Evolutionary conservation across 225 moss, liverwort and hornwort genomes (phyloP), one percentile per base, ranked within the genome.

Genomic region (Physcomitrellopsis africana): DNA sequence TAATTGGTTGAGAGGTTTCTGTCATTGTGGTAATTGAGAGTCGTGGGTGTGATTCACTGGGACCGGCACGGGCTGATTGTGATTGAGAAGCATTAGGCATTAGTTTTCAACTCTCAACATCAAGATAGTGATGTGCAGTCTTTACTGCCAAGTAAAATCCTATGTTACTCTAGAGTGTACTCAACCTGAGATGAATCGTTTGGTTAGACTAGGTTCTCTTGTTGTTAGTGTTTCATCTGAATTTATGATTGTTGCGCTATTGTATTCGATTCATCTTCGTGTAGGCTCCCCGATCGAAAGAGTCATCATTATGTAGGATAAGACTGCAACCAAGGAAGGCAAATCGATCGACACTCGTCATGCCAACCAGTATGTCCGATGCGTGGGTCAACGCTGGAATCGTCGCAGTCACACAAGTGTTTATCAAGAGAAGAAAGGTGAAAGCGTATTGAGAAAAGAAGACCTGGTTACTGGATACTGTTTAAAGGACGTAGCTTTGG

Each of bases 401-500:
- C 41, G 24, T 7, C 27, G 16, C 60, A 60, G 60, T 52, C 72
- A 66, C 60, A 59, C 63, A 42, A 16, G 42, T 3, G 10, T 1
- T 14, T n/a, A 47, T 62, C 63, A 15, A 66, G 48, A 23, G 14
- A 63, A 57, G 48, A 5, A 57, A 75, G 63, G 62, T 23, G 68
- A 76, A 51, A 68, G 60, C 43, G 42, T 59, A 42, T 17, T 20
- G 44, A 32, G 5, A 12, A 9, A 37, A n/a, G 57, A 54, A 18
- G n/a, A 72, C 59, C 60, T 48, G n/a, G 59, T 27, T 44, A 7
- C 3, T 54, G 64, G n/a, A 9, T 27, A 44, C 55, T 68, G 46
- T 74, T 23, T 1, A 62, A 67, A 55, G 74, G 74, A 55, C 62
- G 32, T 20, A 11, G 22, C 65, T 49, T 43, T 60, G 42, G n/a